Conservation (phyloP, 2,329 filamentous ascomycete species). For the Apiospora malaysiana region DNA sequence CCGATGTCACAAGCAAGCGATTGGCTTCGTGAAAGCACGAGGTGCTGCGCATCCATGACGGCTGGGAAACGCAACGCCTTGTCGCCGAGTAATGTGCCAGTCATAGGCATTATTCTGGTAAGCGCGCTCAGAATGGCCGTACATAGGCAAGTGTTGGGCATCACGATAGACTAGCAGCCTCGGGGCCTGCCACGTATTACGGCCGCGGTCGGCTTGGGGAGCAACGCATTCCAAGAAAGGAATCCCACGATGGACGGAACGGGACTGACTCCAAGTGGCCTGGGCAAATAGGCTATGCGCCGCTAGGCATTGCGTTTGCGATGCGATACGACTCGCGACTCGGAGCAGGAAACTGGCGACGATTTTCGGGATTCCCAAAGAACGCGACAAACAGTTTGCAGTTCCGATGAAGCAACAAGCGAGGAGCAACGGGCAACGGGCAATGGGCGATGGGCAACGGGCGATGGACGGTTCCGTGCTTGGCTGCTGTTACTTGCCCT, state of each 20-base stretch:
- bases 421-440: no score
- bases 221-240: not conserved
- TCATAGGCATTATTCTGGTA: not conserved
- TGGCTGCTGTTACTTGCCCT: not conserved
- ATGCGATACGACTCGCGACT: conserved; percentile 11
- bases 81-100: not conserved
- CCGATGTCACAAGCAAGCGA: not conserved
- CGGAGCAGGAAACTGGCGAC: not conserved
- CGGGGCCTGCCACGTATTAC: conserved; percentile 14
- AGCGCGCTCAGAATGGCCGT: not conserved
- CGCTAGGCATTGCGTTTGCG: conserved; percentile 4
- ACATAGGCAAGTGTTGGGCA: conserved; percentile 15
- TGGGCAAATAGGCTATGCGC: conserved; percentile 5
- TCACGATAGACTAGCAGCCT: conserved; percentile 10
- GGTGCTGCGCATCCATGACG: not conserved
- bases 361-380: conserved; percentile 5
- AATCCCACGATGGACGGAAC: not conserved
- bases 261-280: conserved; percentile 12
- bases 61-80: not conserved
- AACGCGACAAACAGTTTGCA: not conserved
- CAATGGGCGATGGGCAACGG: not conserved
- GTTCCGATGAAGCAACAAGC: not conserved
- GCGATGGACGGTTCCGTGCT: not conserved
- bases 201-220: not conserved
- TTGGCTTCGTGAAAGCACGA: not conserved